These are phyloP conservation scores for Pseudozyma pruni DNA, from an alignment of 1,284 basidiomycete species.

Conservation along the genomic window DNA sequence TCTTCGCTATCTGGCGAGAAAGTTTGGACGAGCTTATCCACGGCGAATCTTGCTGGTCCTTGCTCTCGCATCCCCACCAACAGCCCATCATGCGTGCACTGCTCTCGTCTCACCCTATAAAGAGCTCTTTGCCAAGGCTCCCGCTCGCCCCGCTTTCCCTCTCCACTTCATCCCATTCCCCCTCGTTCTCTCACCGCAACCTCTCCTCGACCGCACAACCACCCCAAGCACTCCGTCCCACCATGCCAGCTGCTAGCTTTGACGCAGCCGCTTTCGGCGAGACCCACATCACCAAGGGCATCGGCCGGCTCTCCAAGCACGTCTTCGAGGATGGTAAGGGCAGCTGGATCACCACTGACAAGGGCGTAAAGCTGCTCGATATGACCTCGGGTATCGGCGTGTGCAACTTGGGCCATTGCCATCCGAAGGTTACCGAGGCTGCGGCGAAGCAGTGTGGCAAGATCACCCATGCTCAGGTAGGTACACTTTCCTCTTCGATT, in stretches of 20 bases:
- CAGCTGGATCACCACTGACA: conserved; percentile 56
- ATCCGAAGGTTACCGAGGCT: conserved; percentile 61
- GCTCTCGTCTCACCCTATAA: conserved; percentile 33
- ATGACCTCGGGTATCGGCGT: conserved; percentile 66
- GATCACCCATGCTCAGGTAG: conserved; percentile 65
- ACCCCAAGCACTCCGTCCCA: conserved; percentile 14
- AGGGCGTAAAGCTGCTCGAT: conserved; percentile 61
- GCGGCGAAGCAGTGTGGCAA: conserved; percentile 61
- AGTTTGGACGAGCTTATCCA: too few species aligned
- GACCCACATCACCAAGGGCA: conserved; percentile 61
- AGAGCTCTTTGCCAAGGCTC: conserved; percentile 12
- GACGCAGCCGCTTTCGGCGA: conserved; percentile 57
- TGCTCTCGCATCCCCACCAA: too few species aligned
- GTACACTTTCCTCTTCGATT: conserved; percentile 13
- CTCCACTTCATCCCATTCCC: not conserved
- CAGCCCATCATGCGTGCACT: conserved; percentile 16
- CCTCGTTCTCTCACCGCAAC: not conserved
- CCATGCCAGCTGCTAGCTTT: conserved; percentile 37
- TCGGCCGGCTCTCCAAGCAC: conserved; percentile 59
- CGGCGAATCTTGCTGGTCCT: too few species aligned
- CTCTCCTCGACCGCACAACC: conserved; percentile 5
- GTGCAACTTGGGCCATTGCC: conserved; percentile 65
- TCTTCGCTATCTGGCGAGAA: too few species aligned
- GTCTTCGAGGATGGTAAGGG: conserved; percentile 61
- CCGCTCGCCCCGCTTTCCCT: conserved; percentile 1